Conservation (phyloP, 2,329 filamentous ascomycete species). For the Penicillium thymicola region DNA sequence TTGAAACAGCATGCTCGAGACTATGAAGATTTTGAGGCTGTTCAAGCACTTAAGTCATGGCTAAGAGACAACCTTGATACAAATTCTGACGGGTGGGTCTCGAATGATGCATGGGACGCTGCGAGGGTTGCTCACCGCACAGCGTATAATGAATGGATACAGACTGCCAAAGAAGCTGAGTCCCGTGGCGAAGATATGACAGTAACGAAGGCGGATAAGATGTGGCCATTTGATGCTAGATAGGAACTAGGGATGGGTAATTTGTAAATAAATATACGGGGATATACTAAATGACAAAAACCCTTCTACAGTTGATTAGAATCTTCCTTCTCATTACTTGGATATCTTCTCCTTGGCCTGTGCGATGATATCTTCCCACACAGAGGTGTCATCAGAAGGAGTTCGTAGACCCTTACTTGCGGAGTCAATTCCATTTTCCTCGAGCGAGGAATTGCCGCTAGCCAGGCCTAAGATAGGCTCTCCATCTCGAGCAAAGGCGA, state of each 20-base stretch:
- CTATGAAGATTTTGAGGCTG: constrained; percentile 32
- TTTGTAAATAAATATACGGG: not conserved
- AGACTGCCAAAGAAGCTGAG: constrained; percentile 25
- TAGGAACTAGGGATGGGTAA: not conserved
- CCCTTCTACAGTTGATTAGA: not conserved
- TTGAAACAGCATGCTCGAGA: constrained; percentile 22
- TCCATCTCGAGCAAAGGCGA: constrained; percentile 53
- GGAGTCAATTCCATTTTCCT: constrained; percentile 3
- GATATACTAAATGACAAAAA: not conserved
- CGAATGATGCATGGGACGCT: constrained; percentile 30
- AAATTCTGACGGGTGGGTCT: constrained; percentile 33
- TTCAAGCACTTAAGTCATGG: constrained; percentile 30
- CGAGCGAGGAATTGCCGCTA: constrained; percentile 8
- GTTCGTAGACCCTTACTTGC: constrained; percentile 24
- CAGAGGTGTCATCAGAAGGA: constrained; percentile 26
- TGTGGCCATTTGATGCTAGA: constrained; percentile 31
- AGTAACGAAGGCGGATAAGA: constrained; percentile 23
- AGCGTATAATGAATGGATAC: constrained; percentile 32
- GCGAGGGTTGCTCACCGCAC: constrained; percentile 26
- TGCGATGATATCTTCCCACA: constrained; percentile 41
- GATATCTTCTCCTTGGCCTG: constrained; percentile 16
- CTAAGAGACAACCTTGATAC: constrained; percentile 25
- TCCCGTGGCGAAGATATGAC: constrained; percentile 20
- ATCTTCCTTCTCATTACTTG: not conserved
- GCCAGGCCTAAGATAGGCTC: constrained; percentile 46